phyloP scores from a whole-genome alignment of 306 rosid genomes.

The Alnus rubra region DNA sequence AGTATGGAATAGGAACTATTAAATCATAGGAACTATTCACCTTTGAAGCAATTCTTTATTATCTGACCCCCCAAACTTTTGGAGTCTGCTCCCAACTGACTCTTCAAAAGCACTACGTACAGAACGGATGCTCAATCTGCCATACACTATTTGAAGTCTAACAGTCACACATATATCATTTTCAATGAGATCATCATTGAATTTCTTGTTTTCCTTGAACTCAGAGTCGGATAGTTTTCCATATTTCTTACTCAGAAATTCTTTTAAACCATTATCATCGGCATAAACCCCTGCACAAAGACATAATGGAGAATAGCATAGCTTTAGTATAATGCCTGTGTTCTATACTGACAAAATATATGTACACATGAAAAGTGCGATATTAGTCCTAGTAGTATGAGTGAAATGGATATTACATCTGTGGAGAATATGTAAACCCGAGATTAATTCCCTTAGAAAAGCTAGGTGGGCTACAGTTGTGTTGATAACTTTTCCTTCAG shows the following conservation, averaged over 20 bases:
- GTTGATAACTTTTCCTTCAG: background rate
- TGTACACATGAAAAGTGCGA: background rate
- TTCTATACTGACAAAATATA: background rate
- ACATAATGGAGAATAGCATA: conserved; percentile 5
- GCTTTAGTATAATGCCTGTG: background rate
- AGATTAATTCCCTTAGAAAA: background rate
- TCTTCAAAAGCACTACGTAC: conserved; percentile 89
- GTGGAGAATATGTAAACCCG: background rate
- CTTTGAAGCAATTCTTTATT: conserved; percentile 74
- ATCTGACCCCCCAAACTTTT: conserved; percentile 70
- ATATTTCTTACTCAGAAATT: conserved; percentile 54
- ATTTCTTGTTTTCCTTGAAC: conserved; percentile 60
- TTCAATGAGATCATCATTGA: conserved; percentile 62
- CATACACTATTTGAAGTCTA: conserved; percentile 82
- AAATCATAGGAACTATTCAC: conserved; percentile 43
- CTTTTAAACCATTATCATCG: conserved; percentile 55
- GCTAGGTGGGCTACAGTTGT: background rate
- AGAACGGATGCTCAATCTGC: conserved; percentile 80
- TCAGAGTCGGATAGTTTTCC: conserved; percentile 52
- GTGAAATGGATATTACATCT: background rate
- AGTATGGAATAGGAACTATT: background rate
- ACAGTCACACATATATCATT: conserved; percentile 75
- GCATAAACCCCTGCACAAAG: conserved; percentile 75
- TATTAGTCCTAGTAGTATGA: background rate
- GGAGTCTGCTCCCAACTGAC: conserved; percentile 76